A percentile compares a stretch with the other conserved stretches of the same genome.
Evolutionary conservation across 768 basidiomycete species (phyloP).

Genomic region (Russula lepida): DNA sequence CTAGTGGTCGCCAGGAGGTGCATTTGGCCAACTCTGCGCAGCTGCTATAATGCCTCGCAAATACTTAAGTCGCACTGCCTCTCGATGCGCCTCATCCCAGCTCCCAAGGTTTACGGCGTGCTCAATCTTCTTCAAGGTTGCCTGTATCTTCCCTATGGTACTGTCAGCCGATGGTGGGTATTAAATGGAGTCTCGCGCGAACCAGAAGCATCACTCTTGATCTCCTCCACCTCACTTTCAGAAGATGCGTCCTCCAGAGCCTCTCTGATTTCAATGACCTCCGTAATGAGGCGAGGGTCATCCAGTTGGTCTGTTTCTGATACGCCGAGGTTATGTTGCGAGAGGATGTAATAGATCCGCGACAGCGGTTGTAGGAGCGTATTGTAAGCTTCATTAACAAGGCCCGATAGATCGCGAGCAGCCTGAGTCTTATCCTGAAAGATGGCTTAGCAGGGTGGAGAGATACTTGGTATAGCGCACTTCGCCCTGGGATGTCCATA

Average conservation of each 20-base stretch:
- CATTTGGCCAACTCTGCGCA: conserved; percentile 31
- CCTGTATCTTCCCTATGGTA: conserved; percentile 43
- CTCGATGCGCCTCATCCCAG: conserved; percentile 49
- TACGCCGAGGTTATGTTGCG: conserved; percentile 46
- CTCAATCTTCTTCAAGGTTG: conserved; percentile 40
- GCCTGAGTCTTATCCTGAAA: conserved; percentile 47
- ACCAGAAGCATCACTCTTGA: conserved; percentile 53
- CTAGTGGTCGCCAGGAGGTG: conserved; percentile 24
- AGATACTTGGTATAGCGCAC: conserved; percentile 29
- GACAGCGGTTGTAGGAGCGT: conserved; percentile 62
- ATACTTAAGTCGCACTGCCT: conserved; percentile 67
- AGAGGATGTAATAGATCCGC: conserved; percentile 76
- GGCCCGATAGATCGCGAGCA: conserved; percentile 61
- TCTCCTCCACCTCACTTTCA: conserved; percentile 38
- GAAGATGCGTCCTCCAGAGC: conserved; percentile 57
- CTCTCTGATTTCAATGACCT: conserved; percentile 76
- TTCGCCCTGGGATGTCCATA: conserved; percentile 61
- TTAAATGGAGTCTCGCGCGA: conserved; percentile 19
- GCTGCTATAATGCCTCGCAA: conserved; percentile 55
- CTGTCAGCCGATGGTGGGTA: neutral
- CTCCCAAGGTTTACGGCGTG: conserved; percentile 41
- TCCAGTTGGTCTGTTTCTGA: conserved; percentile 65
- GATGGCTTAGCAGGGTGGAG: neutral
- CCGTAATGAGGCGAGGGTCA: conserved; percentile 60
- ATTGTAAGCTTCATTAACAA: conserved; percentile 77